These are phyloP conservation scores for Aureoboletus auriporus DNA, from an alignment of 768 basidiomycete genomes.

Conservation along the genomic window DNA sequence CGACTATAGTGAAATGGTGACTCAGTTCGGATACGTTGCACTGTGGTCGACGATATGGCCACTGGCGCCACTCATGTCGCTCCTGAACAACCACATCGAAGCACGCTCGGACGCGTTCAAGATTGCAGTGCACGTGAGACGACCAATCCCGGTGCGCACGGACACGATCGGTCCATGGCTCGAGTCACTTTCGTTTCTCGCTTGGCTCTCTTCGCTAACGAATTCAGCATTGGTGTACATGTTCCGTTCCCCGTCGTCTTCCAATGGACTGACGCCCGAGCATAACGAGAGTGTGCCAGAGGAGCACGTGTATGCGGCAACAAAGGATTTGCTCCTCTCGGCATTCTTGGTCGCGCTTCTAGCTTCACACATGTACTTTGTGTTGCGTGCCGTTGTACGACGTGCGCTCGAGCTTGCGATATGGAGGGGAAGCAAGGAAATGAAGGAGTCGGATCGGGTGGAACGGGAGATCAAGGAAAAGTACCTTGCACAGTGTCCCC, in stretches of 20 bases:
- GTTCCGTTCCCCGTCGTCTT: slow-evolving; percentile 52
- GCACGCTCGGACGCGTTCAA: slow-evolving; percentile 94
- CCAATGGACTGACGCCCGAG: slow-evolving; percentile 10
- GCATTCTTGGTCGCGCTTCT: slow-evolving; percentile 72
- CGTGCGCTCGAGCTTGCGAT: slow-evolving; percentile 70
- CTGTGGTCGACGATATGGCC: slow-evolving; percentile 96
- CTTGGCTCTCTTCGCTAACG: slow-evolving; percentile 85
- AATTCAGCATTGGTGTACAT: slow-evolving; percentile 91
- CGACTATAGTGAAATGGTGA: slow-evolving; percentile 96
- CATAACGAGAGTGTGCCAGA: slow-evolving; percentile 1
- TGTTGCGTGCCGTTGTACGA: slow-evolving; percentile 58
- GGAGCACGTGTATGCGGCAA: slow-evolving; percentile 32
- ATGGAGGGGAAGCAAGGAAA: slow-evolving; percentile 74
- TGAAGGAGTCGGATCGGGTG: slow-evolving; percentile 49
- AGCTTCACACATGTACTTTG: slow-evolving; percentile 83
- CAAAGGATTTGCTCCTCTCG: slow-evolving; percentile 51
- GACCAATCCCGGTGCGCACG: slow-evolving; percentile 82
- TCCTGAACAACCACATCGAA: slow-evolving; percentile 92
- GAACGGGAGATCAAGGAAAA: slow-evolving; percentile 52
- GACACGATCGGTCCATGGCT: slow-evolving; percentile 96
- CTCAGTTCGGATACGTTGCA: slow-evolving; percentile 89
- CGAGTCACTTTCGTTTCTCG: slow-evolving; percentile 78
- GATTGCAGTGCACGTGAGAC: slow-evolving; percentile 77
- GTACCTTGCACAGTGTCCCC: slow-evolving; percentile 28
- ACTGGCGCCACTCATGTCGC: slow-evolving; percentile 81